phyloP scores from a whole-genome alignment of 1,284 basidiomycete genomes.

The Irpex rosettiformis region DNA sequence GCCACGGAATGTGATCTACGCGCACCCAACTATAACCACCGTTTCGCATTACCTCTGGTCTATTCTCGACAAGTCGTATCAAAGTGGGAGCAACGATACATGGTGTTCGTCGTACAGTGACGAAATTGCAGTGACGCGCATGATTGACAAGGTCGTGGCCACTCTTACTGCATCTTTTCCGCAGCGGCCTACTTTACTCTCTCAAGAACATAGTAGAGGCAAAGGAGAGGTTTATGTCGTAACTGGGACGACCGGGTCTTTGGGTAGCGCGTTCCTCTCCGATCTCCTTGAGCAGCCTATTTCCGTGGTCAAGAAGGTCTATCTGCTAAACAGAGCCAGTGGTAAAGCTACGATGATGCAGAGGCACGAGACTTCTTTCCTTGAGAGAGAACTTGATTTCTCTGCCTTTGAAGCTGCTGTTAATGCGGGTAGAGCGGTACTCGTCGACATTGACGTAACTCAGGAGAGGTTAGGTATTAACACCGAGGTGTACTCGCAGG shows the following conservation, averaged over 20 bases:
- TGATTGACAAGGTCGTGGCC: not conserved
- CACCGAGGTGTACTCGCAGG: slow-evolving; percentile 13
- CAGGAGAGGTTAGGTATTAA: slow-evolving; percentile 13
- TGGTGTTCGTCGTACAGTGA: not conserved
- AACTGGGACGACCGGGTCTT: slow-evolving; percentile 24
- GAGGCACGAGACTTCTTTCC: slow-evolving; percentile 22
- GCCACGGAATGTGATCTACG: not conserved
- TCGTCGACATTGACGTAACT: not conserved
- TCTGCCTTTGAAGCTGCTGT: slow-evolving; percentile 13
- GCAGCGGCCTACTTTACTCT: not conserved
- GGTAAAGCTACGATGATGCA: slow-evolving; percentile 21
- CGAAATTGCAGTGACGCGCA: not conserved
- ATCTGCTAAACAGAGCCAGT: slow-evolving; percentile 27
- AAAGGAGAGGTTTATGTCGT: slow-evolving; percentile 16
- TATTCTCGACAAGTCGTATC: not conserved
- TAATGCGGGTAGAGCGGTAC: slow-evolving; percentile 1
- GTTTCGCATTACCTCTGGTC: not conserved
- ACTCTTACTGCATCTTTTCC: not conserved
- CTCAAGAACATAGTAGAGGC: not conserved
- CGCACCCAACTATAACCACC: not conserved
- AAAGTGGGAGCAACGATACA: not conserved
- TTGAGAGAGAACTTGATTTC: slow-evolving; percentile 21
- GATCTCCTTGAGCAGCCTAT: slow-evolving; percentile 19
- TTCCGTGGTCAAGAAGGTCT: slow-evolving; percentile 3
- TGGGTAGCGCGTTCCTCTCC: slow-evolving; percentile 17